Base-by-base conservation (phyloP, 768 basidiomycete species). In the Hydnomerulius pinastri region DNA sequence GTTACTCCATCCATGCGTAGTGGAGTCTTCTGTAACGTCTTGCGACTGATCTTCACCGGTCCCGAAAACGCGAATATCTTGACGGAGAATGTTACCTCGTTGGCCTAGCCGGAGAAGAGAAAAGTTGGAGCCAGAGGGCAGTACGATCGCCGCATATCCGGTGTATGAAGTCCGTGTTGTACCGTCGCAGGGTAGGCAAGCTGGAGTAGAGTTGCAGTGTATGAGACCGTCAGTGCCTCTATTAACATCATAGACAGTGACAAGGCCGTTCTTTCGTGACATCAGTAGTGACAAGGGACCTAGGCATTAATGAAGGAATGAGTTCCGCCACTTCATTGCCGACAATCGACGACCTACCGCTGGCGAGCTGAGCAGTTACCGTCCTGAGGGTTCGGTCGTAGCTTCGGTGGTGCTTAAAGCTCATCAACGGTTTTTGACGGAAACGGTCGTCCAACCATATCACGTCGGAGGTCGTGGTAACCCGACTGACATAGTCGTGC, bases 381-480 rank as follows among this genome's bases (percentile, higher is more conserved):
- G 72, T 63, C 38, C 70, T 66, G 15, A 91, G 73, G 4, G 79
- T 81, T 17, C 81, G 76, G 61, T 92, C 89, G 41, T 69, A 76
- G 30, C 76, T 71, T 17, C 88, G 74, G 41, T 75, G 70, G 63
- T 92, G 90, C 46, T 76, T 79, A 56, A 78, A 78, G 4, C 77
- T 79, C 8, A 92, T 56, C 4, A 91, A 60, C 6, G 88, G 86
- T 51, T 70, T 80, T 20, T 62, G 62, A n/a, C 76, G 67, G 57
- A 75, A 78, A 27, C 89, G 78, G 24, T 74, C 69, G 59, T 92
- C 90, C 24, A 91, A 63, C 89, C 90, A 92, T 12, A 85, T 55
- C 13, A 91, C 57, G 38, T 85, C 75, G 1, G 70, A 72, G 1
- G 87, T 91, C 1, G 87, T 81, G 25, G 75, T 77, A 3, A 88